Conservation (phyloP, 352 stramenopile genomes). For the Phytophthora colocasiae region DNA sequence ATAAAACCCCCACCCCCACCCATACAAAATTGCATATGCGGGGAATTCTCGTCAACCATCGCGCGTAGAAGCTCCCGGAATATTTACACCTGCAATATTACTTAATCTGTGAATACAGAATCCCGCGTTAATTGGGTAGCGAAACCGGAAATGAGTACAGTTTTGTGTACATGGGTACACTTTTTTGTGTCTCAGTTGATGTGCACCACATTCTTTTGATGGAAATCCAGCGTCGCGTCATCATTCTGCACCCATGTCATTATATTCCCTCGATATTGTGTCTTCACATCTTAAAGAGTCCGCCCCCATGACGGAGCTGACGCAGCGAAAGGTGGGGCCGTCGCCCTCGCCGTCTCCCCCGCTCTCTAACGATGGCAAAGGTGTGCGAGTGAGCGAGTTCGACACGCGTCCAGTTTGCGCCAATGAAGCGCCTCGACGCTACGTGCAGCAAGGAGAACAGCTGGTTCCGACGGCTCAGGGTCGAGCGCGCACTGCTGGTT, state of each 20-base stretch:
- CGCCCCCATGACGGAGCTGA: conserved; percentile 45
- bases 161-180: conserved; percentile 6
- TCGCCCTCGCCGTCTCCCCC: conserved; percentile 14
- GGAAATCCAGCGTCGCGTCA: conserved; percentile 14
- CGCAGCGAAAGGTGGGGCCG: conserved; percentile 56
- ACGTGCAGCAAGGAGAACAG: conserved; percentile 51
- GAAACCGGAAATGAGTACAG: conserved; percentile 12
- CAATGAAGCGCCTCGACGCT: conserved; percentile 52
- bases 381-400: conserved; percentile 59
- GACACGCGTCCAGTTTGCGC: conserved; percentile 67
- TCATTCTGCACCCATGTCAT: neutral
- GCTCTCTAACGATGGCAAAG: conserved; percentile 20
- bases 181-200: conserved; percentile 14
- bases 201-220: conserved; percentile 18
- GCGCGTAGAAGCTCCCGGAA: too few species aligned
- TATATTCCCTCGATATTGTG: conserved; percentile 1
- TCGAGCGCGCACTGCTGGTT: conserved; percentile 17
- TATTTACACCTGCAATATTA: too few species aligned
- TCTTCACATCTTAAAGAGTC: neutral
- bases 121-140: too few species aligned
- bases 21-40: too few species aligned
- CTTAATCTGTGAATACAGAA: too few species aligned
- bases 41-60: too few species aligned
- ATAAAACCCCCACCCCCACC: too few species aligned
- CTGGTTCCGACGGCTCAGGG: conserved; percentile 34